Evolutionary conservation across 177 flowering plant species (phyloP), one percentile per base, ranked within the genome.

Genomic region (Telopea speciosissima): DNA sequence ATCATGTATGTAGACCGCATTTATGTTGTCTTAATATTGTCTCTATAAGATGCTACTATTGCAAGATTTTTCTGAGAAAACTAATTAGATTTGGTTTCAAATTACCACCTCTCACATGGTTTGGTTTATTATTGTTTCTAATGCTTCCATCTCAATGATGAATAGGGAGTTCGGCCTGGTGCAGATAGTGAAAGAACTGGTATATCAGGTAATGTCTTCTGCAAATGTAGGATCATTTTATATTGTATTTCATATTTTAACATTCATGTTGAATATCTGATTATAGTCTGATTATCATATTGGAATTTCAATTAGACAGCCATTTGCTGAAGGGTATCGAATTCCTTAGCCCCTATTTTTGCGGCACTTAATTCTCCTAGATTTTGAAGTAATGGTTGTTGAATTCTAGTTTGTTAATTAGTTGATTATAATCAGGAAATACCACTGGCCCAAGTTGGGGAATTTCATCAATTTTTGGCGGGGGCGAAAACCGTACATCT

Each of bases 101-200:
- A 16, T 33, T 8, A 28, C 22, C 25, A 54, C 40, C 16, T 3
- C 23, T 33, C 26, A 17, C 5, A 12, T 66, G 22, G 33, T n/a
- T 26, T 67, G 25, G 26, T 70, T 70, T 17, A 25, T 24, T 49
- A 61, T 24, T 49, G 68, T 61, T 74, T 59, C 44, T 69, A 42
- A 21, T 69, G 24, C 65, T 68, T 63, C 31, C 59, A 45, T 71
- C 23, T 68, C 60, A 36, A 56, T 73, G 76, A 12, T 40, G 28
- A 66, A 63, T 36, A 90, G 97, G 86, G 79, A 69, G 82, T 74
- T 68, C 88, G 87, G 10, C 81, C 94, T 70, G 84, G 70, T 58
- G 80, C 81, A n/a, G 95, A 93, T 33, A 70, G 49, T 75, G 98
- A 91, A 62, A 93, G 80, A 78, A 74, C 81, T 71, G 72, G 82